phyloP scores from a whole-genome alignment of 768 basidiomycete species.

The Termitomyces sp. region DNA sequence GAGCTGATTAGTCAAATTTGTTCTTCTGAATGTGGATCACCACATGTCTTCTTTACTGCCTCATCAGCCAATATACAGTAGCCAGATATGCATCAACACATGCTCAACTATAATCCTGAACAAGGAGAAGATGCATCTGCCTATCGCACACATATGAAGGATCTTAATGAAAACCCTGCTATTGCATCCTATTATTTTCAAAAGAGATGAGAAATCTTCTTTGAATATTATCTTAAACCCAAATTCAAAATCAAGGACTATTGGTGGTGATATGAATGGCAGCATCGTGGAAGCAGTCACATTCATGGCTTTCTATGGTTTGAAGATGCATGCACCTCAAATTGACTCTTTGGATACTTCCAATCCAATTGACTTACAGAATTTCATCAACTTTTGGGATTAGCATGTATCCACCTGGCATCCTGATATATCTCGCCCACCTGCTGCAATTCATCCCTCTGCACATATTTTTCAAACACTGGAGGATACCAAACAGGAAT shows the following conservation, averaged over 20 bases:
- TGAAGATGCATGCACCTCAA: too few relatives aligned
- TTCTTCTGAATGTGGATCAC: slow-evolving; percentile 17
- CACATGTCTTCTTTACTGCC: slow-evolving; percentile 23
- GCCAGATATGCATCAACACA: slow-evolving; percentile 28
- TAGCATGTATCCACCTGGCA: background rate
- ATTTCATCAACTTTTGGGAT: slow-evolving; percentile 1
- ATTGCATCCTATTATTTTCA: slow-evolving; percentile 21
- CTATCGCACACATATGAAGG: slow-evolving; percentile 8
- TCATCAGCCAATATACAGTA: slow-evolving; percentile 27
- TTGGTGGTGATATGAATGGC: slow-evolving; percentile 13
- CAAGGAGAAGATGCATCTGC: slow-evolving; percentile 12
- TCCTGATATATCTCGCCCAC: background rate
- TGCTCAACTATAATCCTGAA: slow-evolving; percentile 14
- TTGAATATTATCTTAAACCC: slow-evolving; percentile 12
- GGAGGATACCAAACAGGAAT: background rate
- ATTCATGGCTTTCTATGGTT: too few relatives aligned
- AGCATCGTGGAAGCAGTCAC: background rate
- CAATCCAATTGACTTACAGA: slow-evolving; percentile 5
- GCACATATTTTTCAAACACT: background rate
- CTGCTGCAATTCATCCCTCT: slow-evolving; percentile 3
- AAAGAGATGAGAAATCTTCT: slow-evolving; percentile 16
- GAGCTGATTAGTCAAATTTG: slow-evolving; percentile 13
- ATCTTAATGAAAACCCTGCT: slow-evolving; percentile 21
- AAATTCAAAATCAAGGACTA: background rate
- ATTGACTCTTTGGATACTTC: background rate